Evolutionary conservation across 495 filamentous ascomycete species (phyloP), one percentile per base, ranked within the genome.

Genomic region (Cercophora samala): DNA sequence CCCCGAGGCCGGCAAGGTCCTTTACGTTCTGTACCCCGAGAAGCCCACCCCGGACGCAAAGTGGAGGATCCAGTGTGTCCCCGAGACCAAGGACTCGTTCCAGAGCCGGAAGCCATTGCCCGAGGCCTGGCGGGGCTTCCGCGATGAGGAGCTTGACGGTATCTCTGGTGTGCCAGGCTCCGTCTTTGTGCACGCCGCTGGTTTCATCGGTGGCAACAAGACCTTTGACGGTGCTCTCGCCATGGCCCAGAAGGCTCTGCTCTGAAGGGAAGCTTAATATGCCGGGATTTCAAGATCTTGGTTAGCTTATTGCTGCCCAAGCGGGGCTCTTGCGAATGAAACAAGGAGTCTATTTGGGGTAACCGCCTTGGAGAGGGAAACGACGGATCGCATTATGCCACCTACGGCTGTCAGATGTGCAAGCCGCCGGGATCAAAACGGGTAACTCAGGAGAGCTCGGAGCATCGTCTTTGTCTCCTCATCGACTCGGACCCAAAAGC

Each of bases 11-110:
- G 81, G 83, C 37, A 79, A 88, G 73, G 86, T 92, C 5, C 79
- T 92, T n/a, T 98, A 97, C 77, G 94, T 96, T n/a, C 83, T 98
- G 1, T 99, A 97, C 80, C 88, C 92, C 1, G 96, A 99, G 81
- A 89, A 82, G 68, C 82, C 84, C 4, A 77, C 80, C 3, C 83
- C 86, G 60, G 91, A 84, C 32, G 79, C 89, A 61, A 94, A 92
- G 77, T 99, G 95, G 95, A 88, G 95, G 63, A 87, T 99, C 64
- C 94, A 97, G 77, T 88, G 90, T 65, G 95, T 98, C 15, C 88
- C 91, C 6, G 85, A 88, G 23, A 85, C 84, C 67, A 88, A 90
- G 76, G 88, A 90, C 68, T 93, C 91, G 64, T 99, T 98, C 74
- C 83, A 91, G 77, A 96, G 91, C 75, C 84, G 95, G 60, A 96